phyloP scores from a whole-genome alignment of 306 rosid genomes.

The Prosopis cineraria region DNA sequence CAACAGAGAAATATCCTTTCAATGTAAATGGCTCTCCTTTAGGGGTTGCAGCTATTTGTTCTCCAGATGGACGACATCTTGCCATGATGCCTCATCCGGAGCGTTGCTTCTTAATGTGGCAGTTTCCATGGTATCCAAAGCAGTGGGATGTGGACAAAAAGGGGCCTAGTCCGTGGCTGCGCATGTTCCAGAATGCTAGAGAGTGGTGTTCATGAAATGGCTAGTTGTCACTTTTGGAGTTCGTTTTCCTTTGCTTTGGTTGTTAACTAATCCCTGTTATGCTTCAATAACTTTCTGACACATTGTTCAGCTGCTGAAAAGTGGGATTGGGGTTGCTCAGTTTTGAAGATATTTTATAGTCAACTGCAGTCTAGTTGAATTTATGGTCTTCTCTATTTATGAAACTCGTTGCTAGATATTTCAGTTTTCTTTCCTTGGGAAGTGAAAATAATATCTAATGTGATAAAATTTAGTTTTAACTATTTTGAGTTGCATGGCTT shows the following conservation, averaged over 20 bases:
- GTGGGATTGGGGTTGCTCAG: background rate
- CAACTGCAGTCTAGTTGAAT: background rate
- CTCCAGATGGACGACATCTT: conserved; percentile 91
- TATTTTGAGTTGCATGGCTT: background rate
- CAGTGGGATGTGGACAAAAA: conserved; percentile 76
- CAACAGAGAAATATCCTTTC: conserved; percentile 81
- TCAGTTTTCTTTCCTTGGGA: background rate
- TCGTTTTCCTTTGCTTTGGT: conserved; percentile 2
- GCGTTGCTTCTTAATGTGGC: conserved; percentile 97
- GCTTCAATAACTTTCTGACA: background rate
- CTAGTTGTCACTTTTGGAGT: background rate
- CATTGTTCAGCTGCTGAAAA: background rate
- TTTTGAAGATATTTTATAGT: conserved; percentile 21
- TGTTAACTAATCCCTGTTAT: background rate
- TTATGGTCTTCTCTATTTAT: conserved; percentile 3
- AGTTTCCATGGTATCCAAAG: conserved; percentile 91
- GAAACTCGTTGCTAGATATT: conserved; percentile 22
- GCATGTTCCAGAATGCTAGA: conserved; percentile 79
- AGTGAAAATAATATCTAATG: background rate
- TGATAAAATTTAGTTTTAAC: background rate
- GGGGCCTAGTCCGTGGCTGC: conserved; percentile 93
- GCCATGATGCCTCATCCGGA: conserved; percentile 99
- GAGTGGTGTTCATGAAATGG: conserved; percentile 49
- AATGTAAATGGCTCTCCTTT: conserved; percentile 87
- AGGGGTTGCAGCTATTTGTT: conserved; percentile 88